A percentile compares a stretch with the other conserved stretches of the same genome.
phyloP scores from a whole-genome alignment of 805 yeast genomes.

The Hanseniaspora lindneri region DNA sequence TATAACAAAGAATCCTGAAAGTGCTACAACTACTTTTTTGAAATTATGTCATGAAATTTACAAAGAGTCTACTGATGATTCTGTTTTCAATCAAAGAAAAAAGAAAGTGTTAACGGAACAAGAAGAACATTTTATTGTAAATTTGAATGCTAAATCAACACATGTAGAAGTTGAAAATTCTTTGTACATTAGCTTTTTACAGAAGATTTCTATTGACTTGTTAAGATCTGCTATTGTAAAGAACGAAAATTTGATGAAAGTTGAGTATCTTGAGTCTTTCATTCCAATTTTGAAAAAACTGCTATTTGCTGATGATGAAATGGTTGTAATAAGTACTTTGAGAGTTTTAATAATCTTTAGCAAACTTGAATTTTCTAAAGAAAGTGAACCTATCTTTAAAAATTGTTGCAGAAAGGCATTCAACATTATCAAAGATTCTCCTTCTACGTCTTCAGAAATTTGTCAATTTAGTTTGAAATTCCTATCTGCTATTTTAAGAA shows the following conservation, averaged over 20 bases:
- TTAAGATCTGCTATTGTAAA: constrained; percentile 58
- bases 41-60: constrained; percentile 64
- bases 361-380: constrained; percentile 49
- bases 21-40: constrained; percentile 46
- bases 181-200: constrained; percentile 48
- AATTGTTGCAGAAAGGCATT: constrained; percentile 50
- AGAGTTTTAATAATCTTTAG: constrained; percentile 49
- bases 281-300: constrained; percentile 57
- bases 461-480: constrained; percentile 71
- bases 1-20: constrained; percentile 53
- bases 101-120: constrained; percentile 30
- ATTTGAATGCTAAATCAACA: constrained; percentile 47
- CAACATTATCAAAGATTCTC: constrained; percentile 57
- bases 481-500: constrained; percentile 59
- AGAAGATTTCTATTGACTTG: constrained; percentile 65
- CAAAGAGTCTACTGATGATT: constrained; percentile 36
- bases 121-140: constrained; percentile 64
- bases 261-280: constrained; percentile 55
- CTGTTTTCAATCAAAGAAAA: constrained; percentile 19
- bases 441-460: constrained; percentile 64
- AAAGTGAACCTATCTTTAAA: constrained; percentile 38
- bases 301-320: constrained; percentile 58
- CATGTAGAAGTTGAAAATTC: constrained; percentile 46
- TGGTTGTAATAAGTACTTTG: constrained; percentile 57
- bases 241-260: constrained; percentile 47